phyloP scores from a whole-genome alignment of 306 rosid genomes.

The Canavalia gladiata region DNA sequence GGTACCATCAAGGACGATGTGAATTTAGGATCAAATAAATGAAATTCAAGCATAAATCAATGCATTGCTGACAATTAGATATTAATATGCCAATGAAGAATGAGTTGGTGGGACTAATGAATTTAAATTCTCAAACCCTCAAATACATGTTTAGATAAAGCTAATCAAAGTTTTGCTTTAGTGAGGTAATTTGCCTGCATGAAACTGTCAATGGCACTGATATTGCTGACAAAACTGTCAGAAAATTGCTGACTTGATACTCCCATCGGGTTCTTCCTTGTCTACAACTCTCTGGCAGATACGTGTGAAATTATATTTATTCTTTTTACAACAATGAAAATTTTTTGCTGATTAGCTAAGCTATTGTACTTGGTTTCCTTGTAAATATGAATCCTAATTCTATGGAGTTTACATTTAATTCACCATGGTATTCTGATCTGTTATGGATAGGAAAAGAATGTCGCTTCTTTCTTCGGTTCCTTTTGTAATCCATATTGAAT shows the following conservation, averaged over 20 bases:
- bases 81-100: slow-evolving; percentile 6
- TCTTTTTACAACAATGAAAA: not conserved
- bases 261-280: not conserved
- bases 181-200: not conserved
- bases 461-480: no score
- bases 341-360: not conserved
- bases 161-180: slow-evolving; percentile 7
- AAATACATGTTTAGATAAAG: not conserved
- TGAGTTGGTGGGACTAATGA: not conserved
- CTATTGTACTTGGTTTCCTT: not conserved
- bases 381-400: slow-evolving; percentile 29
- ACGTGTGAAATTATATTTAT: not conserved
- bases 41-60: slow-evolving; percentile 10
- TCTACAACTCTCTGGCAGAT: not conserved
- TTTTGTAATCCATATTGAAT: no score
- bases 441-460: no score
- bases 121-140: not conserved
- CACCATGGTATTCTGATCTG: no score
- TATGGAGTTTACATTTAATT: no score
- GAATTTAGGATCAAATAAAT: slow-evolving; percentile 35
- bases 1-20: slow-evolving; percentile 42
- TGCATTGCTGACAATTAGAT: slow-evolving; percentile 3
- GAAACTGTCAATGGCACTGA: slow-evolving; percentile 28
- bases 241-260: not conserved
- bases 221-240: not conserved